Conservation (phyloP, 2,329 filamentous ascomycete genomes). For the Monilinia fructigena region DNA sequence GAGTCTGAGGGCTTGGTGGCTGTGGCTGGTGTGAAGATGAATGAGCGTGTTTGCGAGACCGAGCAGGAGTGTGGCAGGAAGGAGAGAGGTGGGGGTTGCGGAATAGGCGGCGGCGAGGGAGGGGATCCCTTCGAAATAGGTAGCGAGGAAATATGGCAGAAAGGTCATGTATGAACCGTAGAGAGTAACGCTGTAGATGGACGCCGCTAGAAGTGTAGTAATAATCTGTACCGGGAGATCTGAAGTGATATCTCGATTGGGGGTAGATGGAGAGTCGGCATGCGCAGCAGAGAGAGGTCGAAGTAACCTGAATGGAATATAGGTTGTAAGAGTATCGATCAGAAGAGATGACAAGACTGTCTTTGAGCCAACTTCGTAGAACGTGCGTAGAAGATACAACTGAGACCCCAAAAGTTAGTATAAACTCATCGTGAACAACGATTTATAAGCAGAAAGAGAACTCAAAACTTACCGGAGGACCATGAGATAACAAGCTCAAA, state of each 20-base stretch:
- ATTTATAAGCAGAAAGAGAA: background rate
- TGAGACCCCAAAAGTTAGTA: constrained; percentile 38
- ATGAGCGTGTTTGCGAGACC: constrained; percentile 71
- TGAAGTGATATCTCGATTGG: constrained; percentile 63
- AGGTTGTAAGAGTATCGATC: constrained; percentile 68
- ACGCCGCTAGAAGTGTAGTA: constrained; percentile 66
- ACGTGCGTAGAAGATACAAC: constrained; percentile 73
- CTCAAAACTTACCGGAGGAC: constrained; percentile 59
- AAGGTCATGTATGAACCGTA: constrained; percentile 67
- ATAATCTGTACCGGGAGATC: constrained; percentile 62
- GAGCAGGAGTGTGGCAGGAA: constrained; percentile 56
- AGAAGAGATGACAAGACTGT: constrained; percentile 61
- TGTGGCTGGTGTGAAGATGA: constrained; percentile 72
- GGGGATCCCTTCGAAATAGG: constrained; percentile 70
- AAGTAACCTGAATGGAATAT: constrained; percentile 72
- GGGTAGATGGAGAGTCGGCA: constrained; percentile 51
- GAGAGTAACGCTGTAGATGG: constrained; percentile 72
- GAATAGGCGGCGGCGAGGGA: constrained; percentile 67
- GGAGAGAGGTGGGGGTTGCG: constrained; percentile 58
- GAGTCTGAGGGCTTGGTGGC: constrained; percentile 50
- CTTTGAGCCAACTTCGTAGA: constrained; percentile 67
- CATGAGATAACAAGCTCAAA: constrained; percentile 67
- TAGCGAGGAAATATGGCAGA: constrained; percentile 69
- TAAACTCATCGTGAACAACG: background rate
- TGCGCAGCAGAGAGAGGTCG: constrained; percentile 67